Conservation (phyloP, 2,329 filamentous ascomycete species). For the Fusarium guadeloupense region DNA sequence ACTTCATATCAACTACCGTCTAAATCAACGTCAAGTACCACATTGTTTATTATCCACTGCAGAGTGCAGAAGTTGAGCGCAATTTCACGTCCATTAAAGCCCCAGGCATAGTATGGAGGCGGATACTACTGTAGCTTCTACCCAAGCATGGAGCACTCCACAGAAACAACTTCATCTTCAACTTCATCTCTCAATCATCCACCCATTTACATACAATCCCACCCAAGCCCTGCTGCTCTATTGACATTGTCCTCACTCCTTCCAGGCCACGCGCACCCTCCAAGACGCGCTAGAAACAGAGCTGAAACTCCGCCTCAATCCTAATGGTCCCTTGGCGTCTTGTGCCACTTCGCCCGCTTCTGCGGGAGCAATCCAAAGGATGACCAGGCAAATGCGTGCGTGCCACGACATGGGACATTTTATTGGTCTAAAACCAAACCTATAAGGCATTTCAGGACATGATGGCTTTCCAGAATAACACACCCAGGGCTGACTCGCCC, state of each 20-base stretch:
- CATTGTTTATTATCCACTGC: no score
- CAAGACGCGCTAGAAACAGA: constrained; percentile 25
- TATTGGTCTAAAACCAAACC: constrained; percentile 28
- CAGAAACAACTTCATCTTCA: neutral
- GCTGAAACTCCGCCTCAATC: constrained; percentile 28
- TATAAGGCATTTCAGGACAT: constrained; percentile 29
- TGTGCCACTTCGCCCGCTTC: constrained; percentile 32
- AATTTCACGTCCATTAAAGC: neutral
- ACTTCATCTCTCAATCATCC: neutral
- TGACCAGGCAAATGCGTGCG: constrained; percentile 34
- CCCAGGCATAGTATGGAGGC: neutral
- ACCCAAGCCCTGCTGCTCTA: neutral
- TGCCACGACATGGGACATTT: constrained; percentile 24
- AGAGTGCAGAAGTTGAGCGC: neutral
- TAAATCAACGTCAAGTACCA: no score
- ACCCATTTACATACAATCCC: neutral
- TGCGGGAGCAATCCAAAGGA: constrained; percentile 26
- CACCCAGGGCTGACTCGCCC: constrained; percentile 28
- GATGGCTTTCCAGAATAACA: constrained; percentile 9
- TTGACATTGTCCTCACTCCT: constrained; percentile 2
- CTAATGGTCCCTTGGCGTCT: constrained; percentile 17
- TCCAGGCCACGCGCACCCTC: constrained; percentile 13
- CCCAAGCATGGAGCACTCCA: neutral
- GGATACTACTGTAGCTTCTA: neutral
- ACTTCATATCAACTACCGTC: no score